These are phyloP conservation scores for Fusarium sterilihyphosum DNA, from an alignment of 2,329 filamentous ascomycete genomes.

Conservation along the genomic window DNA sequence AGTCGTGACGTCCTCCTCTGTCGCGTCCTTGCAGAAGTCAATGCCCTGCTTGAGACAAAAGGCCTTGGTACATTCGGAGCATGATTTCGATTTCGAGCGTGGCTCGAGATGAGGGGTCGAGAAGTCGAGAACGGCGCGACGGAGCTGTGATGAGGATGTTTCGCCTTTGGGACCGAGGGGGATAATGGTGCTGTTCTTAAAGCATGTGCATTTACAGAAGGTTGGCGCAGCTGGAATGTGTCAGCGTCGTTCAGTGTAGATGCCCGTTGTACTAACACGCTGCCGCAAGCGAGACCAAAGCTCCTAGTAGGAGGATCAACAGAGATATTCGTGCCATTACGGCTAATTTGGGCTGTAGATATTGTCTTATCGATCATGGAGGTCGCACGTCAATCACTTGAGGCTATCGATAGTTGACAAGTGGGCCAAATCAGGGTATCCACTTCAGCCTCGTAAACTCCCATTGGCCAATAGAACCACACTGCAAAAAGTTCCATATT, in stretches of 20 bases:
- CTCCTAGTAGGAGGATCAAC: constrained; percentile 50
- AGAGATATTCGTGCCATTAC: constrained; percentile 54
- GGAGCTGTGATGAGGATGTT: constrained; percentile 33
- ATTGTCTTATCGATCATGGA: constrained; percentile 15
- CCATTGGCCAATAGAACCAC: constrained; percentile 40
- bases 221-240: constrained; percentile 64
- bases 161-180: constrained; percentile 61
- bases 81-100: constrained; percentile 58
- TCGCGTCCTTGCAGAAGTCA: constrained; percentile 70
- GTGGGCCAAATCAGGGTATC: constrained; percentile 18
- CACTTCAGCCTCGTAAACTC: constrained; percentile 34
- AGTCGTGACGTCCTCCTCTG: constrained; percentile 69
- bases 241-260: constrained; percentile 1
- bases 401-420: constrained; percentile 34
- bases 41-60: constrained; percentile 70
- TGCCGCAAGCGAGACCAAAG: constrained; percentile 52
- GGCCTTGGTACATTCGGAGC: constrained; percentile 71
- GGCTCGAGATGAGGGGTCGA: constrained; percentile 29
- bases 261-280: constrained; percentile 50
- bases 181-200: constrained; percentile 75
- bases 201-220: constrained; percentile 77
- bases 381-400: constrained; percentile 29
- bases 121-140: constrained; percentile 35
- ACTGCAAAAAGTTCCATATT: constrained; percentile 44
- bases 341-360: constrained; percentile 11